phyloP scores from a whole-genome alignment of 164 flowering plant genomes.

The Chimonanthus praecox region DNA sequence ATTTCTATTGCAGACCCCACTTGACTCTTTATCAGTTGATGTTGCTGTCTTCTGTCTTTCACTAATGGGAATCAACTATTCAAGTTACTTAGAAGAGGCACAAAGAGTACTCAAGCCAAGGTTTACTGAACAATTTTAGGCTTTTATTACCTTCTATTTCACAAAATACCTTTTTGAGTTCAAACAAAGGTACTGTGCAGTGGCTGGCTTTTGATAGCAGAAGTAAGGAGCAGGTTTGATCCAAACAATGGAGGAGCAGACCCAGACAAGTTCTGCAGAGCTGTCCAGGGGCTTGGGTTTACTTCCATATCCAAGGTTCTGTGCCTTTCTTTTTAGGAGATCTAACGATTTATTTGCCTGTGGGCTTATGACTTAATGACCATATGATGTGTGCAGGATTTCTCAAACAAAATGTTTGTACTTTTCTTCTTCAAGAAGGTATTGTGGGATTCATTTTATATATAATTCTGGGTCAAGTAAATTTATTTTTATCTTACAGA shows the following conservation, averaged over 20 bases:
- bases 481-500: not conserved
- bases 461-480: not conserved
- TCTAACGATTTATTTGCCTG: not conserved
- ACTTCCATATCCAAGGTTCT: constrained; percentile 41
- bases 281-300: constrained; percentile 75
- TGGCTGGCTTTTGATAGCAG: constrained; percentile 95
- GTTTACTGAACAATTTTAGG: constrained; percentile 23
- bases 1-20: constrained; percentile 50
- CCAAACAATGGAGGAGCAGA: constrained; percentile 89
- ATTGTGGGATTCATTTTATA: not conserved
- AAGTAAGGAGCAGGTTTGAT: constrained; percentile 92
- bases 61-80: constrained; percentile 77
- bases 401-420: constrained; percentile 90
- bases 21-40: constrained; percentile 66
- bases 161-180: not conserved
- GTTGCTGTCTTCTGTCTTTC: constrained; percentile 95
- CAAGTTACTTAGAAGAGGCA: constrained; percentile 70
- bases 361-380: not conserved
- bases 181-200: constrained; percentile 27
- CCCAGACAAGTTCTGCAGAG: constrained; percentile 55
- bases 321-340: not conserved
- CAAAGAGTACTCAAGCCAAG: constrained; percentile 75
- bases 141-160: not conserved
- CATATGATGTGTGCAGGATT: constrained; percentile 52
- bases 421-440: constrained; percentile 64